A percentile compares a stretch with the other conserved stretches of the same genome.
Conservation (phyloP, 2,329 filamentous ascomycete genomes). For the Aspergillus latus region DNA sequence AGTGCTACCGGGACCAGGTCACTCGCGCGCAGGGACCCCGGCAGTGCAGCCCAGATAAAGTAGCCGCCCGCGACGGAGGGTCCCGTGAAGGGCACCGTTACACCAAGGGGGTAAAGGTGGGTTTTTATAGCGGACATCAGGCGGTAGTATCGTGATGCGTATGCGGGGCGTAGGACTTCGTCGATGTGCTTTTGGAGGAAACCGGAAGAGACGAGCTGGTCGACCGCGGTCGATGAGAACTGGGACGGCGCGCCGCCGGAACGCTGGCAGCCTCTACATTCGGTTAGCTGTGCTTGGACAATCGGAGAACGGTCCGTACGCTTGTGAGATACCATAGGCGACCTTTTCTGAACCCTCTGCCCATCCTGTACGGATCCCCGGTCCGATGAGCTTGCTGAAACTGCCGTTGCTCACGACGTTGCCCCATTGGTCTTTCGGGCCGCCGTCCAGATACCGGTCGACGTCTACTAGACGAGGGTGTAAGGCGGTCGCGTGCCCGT, state of each 20-base stretch:
- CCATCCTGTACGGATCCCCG: slow-evolving; percentile 86
- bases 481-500: slow-evolving; percentile 40
- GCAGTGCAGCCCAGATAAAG: slow-evolving; percentile 77
- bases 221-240: slow-evolving; percentile 57
- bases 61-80: slow-evolving; percentile 69
- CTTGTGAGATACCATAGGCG: slow-evolving; percentile 59
- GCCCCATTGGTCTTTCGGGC: slow-evolving; percentile 66
- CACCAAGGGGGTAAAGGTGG: slow-evolving; percentile 63
- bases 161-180: slow-evolving; percentile 56
- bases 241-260: slow-evolving; percentile 63
- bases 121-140: slow-evolving; percentile 61
- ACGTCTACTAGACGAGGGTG: slow-evolving; percentile 77
- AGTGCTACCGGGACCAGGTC: slow-evolving; percentile 59
- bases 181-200: slow-evolving; percentile 56
- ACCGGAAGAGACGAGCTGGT: slow-evolving; percentile 54
- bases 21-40: slow-evolving; percentile 52
- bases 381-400: slow-evolving; percentile 83
- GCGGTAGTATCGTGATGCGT: slow-evolving; percentile 52
- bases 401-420: slow-evolving; percentile 82
- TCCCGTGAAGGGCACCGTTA: slow-evolving; percentile 36
- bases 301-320: slow-evolving; percentile 42
- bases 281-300: slow-evolving; percentile 15
- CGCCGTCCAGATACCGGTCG: slow-evolving; percentile 66
- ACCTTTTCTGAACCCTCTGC: slow-evolving; percentile 68
- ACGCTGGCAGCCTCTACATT: slow-evolving; percentile 21